phyloP scores from a whole-genome alignment of 495 filamentous ascomycete genomes.

The Penicillium roqueforti region DNA sequence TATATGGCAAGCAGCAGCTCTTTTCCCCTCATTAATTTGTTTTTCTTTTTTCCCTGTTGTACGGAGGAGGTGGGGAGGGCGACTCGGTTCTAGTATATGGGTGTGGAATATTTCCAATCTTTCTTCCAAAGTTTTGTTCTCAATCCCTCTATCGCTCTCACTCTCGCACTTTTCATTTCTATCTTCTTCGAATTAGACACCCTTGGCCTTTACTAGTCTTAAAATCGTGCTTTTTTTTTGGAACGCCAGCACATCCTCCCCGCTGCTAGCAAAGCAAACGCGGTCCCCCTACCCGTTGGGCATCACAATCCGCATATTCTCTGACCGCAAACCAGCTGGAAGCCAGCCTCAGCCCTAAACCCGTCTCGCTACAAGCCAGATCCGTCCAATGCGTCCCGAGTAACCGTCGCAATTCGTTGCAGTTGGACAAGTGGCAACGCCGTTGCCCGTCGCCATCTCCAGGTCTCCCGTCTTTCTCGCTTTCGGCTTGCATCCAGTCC shows the following conservation, averaged over 20 bases:
- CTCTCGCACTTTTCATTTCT: not conserved
- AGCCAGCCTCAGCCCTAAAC: constrained; percentile 3
- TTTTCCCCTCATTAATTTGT: constrained; percentile 11
- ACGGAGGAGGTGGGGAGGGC: constrained; percentile 13
- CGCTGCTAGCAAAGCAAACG: constrained; percentile 1
- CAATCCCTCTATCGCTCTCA: not conserved
- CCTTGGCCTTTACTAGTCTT: not conserved
- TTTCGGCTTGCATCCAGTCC: not conserved
- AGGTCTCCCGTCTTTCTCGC: constrained; percentile 14
- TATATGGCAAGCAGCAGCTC: constrained; percentile 10
- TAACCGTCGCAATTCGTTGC: constrained; percentile 31
- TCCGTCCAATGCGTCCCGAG: constrained; percentile 30
- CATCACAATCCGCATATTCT: constrained; percentile 32
- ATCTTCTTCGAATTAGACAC: not conserved
- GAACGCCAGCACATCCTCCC: constrained; percentile 1
- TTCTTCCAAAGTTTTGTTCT: constrained; percentile 8
- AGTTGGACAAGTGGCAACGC: constrained; percentile 23
- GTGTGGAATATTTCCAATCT: constrained; percentile 16
- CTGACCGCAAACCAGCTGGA: constrained; percentile 6
- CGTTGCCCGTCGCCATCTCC: not conserved
- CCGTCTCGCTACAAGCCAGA: constrained; percentile 12
- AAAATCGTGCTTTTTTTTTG: not conserved
- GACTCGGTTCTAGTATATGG: constrained; percentile 16
- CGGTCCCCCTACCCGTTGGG: constrained; percentile 22
- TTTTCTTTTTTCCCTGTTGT: constrained; percentile 11